Evolutionary conservation across 495 filamentous ascomycete species (phyloP).

Genomic region (Xylaria scruposa): DNA sequence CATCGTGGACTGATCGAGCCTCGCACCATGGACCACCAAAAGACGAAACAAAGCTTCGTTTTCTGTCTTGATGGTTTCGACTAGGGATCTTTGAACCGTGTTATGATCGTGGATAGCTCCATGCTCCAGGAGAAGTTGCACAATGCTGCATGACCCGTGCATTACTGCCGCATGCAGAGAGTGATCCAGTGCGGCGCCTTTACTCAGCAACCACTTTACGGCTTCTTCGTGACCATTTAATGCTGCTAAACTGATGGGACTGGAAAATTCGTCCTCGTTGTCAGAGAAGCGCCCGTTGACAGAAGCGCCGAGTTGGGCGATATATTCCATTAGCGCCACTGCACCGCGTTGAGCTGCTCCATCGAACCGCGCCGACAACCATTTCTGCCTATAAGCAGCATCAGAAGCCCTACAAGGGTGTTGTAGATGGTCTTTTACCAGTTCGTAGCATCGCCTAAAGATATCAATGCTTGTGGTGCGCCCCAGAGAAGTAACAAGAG

Average conservation of each 20-base stretch:
- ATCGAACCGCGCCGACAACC: neutral
- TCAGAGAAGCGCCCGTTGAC: neutral
- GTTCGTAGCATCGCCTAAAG: neutral
- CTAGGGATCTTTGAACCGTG: neutral
- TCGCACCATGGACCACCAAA: neutral
- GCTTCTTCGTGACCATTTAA: neutral
- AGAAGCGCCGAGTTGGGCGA: neutral
- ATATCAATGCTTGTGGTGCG: neutral
- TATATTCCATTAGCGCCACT: neutral
- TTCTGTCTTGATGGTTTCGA: neutral
- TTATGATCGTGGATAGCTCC: neutral
- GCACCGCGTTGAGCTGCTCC: neutral
- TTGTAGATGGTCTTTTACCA: neutral
- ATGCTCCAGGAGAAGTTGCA: neutral
- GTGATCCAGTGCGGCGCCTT: neutral
- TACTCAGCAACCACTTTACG: neutral
- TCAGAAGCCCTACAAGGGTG: neutral
- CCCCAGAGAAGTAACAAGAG: neutral
- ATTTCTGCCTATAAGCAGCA: neutral
- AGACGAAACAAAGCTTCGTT: neutral
- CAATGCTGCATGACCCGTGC: neutral
- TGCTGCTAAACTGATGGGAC: neutral
- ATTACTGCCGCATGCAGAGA: neutral
- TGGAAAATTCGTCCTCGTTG: neutral
- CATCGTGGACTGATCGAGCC: neutral